Evolutionary conservation across 805 yeast genomes (phyloP).

Genomic region (Lipomyces yamanashiensis): DNA sequence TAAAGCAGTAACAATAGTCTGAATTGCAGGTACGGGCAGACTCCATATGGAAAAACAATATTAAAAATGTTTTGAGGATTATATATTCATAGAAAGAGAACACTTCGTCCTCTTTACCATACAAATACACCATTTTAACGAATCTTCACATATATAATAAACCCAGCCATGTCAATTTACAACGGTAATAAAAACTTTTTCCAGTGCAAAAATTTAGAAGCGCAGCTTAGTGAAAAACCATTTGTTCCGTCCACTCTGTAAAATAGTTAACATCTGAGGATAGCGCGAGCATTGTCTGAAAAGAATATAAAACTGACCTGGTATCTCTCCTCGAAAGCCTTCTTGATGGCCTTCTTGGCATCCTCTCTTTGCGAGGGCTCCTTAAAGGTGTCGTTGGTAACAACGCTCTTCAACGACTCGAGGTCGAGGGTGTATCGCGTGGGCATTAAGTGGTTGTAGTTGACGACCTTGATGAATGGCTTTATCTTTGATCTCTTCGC

Average conservation of each 20-base stretch:
- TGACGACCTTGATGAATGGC: slow-evolving; percentile 98
- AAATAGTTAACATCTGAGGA: not conserved
- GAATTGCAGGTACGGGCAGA: too few relatives aligned
- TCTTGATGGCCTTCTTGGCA: slow-evolving; percentile 98
- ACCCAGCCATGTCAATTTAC: slow-evolving; percentile 1
- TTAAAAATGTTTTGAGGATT: too few relatives aligned
- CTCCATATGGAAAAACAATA: too few relatives aligned
- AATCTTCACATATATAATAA: not conserved
- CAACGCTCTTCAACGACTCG: slow-evolving; percentile 89
- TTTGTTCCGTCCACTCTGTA: slow-evolving; percentile 92
- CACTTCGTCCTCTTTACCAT: not conserved
- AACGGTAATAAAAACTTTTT: not conserved
- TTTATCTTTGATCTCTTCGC: slow-evolving; percentile 96
- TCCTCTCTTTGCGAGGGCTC: slow-evolving; percentile 99
- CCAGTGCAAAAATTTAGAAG: slow-evolving; percentile 58
- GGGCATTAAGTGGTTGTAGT: slow-evolving; percentile 99
- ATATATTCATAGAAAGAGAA: too few relatives aligned
- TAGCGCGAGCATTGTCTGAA: not conserved
- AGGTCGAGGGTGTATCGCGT: slow-evolving; percentile 98
- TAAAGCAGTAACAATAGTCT: too few relatives aligned
- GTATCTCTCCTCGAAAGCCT: slow-evolving; percentile 99
- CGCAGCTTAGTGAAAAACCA: slow-evolving; percentile 99
- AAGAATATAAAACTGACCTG: slow-evolving; percentile 48
- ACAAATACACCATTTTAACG: not conserved
- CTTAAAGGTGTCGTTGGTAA: slow-evolving; percentile 89